These are phyloP conservation scores for Cryptococcus deneoformans DNA, from an alignment of 1,284 basidiomycete species.

Conservation along the genomic window DNA sequence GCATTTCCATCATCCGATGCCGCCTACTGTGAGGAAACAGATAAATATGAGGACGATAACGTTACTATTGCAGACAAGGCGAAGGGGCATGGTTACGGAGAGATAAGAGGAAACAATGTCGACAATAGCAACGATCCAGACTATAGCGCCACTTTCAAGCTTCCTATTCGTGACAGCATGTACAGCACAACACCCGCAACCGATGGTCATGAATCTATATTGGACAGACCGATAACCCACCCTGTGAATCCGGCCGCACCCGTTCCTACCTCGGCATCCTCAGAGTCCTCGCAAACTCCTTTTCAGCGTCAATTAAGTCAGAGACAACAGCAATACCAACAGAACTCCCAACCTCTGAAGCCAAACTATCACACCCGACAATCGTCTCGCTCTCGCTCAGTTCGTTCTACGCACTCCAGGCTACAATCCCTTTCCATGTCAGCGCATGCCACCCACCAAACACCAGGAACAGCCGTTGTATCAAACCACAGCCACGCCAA, in stretches of 20 bases:
- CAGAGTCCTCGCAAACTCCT: background rate
- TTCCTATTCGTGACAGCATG: slow-evolving; percentile 4
- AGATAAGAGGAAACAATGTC: too few relatives aligned
- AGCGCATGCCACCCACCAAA: background rate
- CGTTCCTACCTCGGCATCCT: background rate
- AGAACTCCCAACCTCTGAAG: background rate
- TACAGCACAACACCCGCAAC: slow-evolving; percentile 9
- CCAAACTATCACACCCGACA: background rate
- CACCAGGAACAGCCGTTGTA: too few relatives aligned
- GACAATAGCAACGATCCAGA: too few relatives aligned
- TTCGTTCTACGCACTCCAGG: background rate
- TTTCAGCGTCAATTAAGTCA: background rate
- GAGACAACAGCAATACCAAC: background rate
- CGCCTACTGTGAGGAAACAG: too few relatives aligned
- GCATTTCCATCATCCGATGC: too few relatives aligned
- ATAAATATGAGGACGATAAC: too few relatives aligned
- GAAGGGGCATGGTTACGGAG: too few relatives aligned
- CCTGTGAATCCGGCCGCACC: background rate
- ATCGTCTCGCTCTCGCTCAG: background rate
- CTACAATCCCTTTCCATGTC: background rate
- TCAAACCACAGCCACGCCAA: too few relatives aligned
- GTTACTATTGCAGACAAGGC: too few relatives aligned
- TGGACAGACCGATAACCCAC: slow-evolving; percentile 5
- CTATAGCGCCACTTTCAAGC: background rate
- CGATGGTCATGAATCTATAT: slow-evolving; percentile 7